These are phyloP conservation scores for Tephrocybe sp. DNA, from an alignment of 768 basidiomycete genomes.

Conservation along the genomic window DNA sequence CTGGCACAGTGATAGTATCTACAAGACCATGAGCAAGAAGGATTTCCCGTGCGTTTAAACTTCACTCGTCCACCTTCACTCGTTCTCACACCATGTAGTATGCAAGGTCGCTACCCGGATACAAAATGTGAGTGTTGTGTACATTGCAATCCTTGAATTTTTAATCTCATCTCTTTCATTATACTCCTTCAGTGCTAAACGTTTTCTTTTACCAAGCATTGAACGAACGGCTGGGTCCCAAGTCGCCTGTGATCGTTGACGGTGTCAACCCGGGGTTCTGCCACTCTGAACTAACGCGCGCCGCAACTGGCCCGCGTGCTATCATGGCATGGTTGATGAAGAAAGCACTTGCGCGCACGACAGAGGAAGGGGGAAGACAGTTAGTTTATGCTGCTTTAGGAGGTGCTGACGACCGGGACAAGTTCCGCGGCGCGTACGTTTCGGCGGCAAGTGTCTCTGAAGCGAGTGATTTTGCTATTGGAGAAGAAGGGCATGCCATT, in stretches of 20 bases:
- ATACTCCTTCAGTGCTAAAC: conserved; percentile 31
- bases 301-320: conserved; percentile 15
- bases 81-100: neutral
- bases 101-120: conserved; percentile 20
- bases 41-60: conserved; percentile 15
- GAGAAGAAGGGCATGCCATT: neutral
- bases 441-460: conserved; percentile 8
- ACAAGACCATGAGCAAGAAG: conserved; percentile 22
- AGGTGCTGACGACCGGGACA: conserved; percentile 5
- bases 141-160: neutral
- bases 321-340: conserved; percentile 22
- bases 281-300: conserved; percentile 29
- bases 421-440: conserved; percentile 12
- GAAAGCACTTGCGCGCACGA: conserved; percentile 23
- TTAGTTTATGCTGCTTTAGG: conserved; percentile 12
- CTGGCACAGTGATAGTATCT: conserved; percentile 13
- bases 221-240: conserved; percentile 20
- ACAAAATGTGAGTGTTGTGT: conserved; percentile 26
- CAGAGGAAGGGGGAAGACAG: conserved; percentile 13
- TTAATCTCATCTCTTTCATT: neutral
- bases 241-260: conserved; percentile 27
- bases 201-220: conserved; percentile 35
- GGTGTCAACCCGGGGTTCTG: conserved; percentile 39
- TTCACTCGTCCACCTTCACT: too few relatives aligned
- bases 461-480: neutral